Percentiles rank a stretch among this genome's conserved stretches.
Conservation (phyloP, 352 stramenopile species). For the Globisporangium carolinianum region DNA sequence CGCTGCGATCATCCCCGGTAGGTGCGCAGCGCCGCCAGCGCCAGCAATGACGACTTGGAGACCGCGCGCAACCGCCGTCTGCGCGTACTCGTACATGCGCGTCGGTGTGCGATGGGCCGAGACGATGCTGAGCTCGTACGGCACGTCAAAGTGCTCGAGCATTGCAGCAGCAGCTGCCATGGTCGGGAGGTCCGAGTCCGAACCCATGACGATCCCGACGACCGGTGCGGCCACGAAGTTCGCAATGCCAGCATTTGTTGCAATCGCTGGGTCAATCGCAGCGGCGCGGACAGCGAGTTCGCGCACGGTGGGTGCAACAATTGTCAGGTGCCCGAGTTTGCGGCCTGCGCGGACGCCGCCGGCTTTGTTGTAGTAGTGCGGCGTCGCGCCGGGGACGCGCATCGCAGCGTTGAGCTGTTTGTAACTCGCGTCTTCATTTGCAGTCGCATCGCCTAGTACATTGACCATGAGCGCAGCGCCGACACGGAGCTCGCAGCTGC, state of each 20-base stretch:
- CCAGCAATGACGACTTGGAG: conserved; percentile 93
- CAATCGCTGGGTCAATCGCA: conserved; percentile 38
- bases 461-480: conserved; percentile 90
- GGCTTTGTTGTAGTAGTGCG: conserved; percentile 97
- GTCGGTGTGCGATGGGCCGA: conserved; percentile 97
- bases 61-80: conserved; percentile 81
- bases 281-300: conserved; percentile 75
- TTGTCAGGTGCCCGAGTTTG: conserved; percentile 97
- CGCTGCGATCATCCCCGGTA: conserved; percentile 93
- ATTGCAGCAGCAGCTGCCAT: conserved; percentile 96
- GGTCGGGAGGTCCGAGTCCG: conserved; percentile 95
- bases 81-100: conserved; percentile 95
- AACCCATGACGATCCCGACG: conserved; percentile 90
- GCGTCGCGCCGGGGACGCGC: conserved; percentile 71
- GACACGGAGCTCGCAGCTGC: conserved; percentile 89
- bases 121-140: conserved; percentile 97
- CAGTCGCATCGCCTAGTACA: conserved; percentile 62
- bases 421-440: conserved; percentile 82
- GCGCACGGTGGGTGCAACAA: conserved; percentile 83
- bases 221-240: conserved; percentile 20
- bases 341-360: conserved; percentile 80
- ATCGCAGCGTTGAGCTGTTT: conserved; percentile 54
- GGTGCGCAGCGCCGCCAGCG: conserved; percentile 95
- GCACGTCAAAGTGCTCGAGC: conserved; percentile 93
- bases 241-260: conserved; percentile 31